Base-by-base conservation (phyloP, 352 stramenopile genomes). In the Phytophthora chlamydospora region DNA sequence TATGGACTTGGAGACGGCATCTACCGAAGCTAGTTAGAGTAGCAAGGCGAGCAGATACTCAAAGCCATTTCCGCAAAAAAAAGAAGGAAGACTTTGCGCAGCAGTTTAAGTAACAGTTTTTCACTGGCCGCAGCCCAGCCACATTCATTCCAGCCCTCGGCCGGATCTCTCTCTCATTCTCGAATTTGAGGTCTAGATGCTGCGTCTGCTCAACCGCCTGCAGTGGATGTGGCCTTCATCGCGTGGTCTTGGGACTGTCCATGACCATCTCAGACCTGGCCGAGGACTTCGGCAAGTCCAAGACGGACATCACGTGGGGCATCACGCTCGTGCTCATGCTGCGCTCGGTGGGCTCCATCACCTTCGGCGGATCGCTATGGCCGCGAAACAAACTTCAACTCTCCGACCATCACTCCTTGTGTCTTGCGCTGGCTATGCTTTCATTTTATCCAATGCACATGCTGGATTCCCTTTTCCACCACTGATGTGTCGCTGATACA, bases 291-390 rank as follows among this genome's bases (percentile, higher is more conserved):
- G 68, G 27, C 46, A 73, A 74, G 55, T 61, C 12, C 38, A 78
- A 74, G 19, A 59, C 65, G 12, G 71, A 83, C 59, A 76, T 83
- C 41, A 83, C 75, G 38, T 83, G 75, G 75, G 75, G 75, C 10
- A 83, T 83, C 41, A 79, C 75, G n/a, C 58, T 83, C 21, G 73
- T 75, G 45, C 74, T 83, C 62, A 83, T 83, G 74, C 47, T 80
- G 39, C 74, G 74, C 1, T 78, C 74, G 14, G 65, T 83, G 10
- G 71, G 75, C 2, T 58, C 65, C 2, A 69, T 73, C 34, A 73
- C 73, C 6, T 83, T 83, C 46, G 75, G 75, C 27, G 6, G 75
- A 83, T 59, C 71, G 75, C 21, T 83, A 62, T 46, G 75, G 74
- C 7, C 69, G 71, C 46, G 77, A 75, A 43, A 24, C 3, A 24